Evolutionary conservation across 306 rosid species (phyloP), one percentile per base, ranked within the genome.

Genomic region (Malus orientalis): DNA sequence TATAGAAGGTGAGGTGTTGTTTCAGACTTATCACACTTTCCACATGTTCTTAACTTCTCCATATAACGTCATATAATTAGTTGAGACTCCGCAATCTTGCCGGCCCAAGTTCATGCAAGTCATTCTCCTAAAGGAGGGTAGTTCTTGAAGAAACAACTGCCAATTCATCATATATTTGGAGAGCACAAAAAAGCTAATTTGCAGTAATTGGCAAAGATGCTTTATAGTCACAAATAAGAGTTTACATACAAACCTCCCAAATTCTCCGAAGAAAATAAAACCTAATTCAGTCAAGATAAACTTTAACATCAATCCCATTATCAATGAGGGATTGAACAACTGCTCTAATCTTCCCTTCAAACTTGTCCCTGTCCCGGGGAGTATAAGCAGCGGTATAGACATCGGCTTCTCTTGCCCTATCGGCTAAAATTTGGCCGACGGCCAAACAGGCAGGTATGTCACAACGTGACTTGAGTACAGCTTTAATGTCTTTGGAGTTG

Each of bases 281-380:
- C 74, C 69, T 25, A 47, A 73, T 74, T 87, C 75, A 92, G 71
- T 92, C 95, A 13, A 95, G 96, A 89, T 90, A 90, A 79, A 95
- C 84, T 85, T 90, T 95, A 74, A 95, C 44, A 84, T 90, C 98
- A 83, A 95, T 90, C 74, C 97, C 98, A 83, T 83, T 90, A 74
- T 95, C 98, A 60, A 95, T 90, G 51, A 95, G 94, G 58, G 97
- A 95, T 79, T 95, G 98, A 74, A 95, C 97, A 30, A 95, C 95
- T 29, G 98, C 98, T 80, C 98, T 90, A 70, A 92, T 90, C 87
- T 95, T 95, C 74, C 98, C 98, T 84, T 95, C 98, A 83, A 95
- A 88, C 81, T 85, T 92, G 87, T 95, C 97, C 77, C 96, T 86
- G 1, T 95, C 98, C 78, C 98, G 84, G 20, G 97, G 97, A 42